Base-by-base conservation (phyloP, 768 basidiomycete genomes). In the button mushroom (Agaricus bisporus) region DNA sequence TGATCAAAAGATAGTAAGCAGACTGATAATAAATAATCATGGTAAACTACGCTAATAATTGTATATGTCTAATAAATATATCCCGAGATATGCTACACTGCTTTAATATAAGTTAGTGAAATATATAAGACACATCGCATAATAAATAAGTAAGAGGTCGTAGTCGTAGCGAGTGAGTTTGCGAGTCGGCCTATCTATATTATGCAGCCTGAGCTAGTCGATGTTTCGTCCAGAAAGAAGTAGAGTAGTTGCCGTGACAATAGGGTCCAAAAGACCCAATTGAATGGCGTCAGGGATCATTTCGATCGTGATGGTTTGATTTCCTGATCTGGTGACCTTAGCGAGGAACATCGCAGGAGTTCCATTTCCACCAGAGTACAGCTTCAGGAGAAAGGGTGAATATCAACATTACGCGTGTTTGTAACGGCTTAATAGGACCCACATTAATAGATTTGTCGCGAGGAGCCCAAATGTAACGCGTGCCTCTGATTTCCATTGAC, bases 201-300 rank as follows among this genome's bases (percentile, higher is more conserved):
- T 32, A 29, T 41, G n/a, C 22, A 32, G 17, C n/a, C n/a, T n/a
- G n/a, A n/a, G n/a, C 61, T 60, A 86, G 58, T 85, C 85, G 20
- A 87, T 79, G 65, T 71, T 79, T 51, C 75, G 77, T n/a, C 85
- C 85, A 47, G 73, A 82, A 54, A 79, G 80, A 41, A 86, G 68
- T 20, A 86, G 68, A 5, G 80, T 59, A 0, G 80, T 73, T 0
- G 80, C 82, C 9, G 80, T 70, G 25, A 85, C 61, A 53, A 71
- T 65, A 7, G 72, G 63, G 20, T 85, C 79, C 4, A 84, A 68
- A 15, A 87, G 72, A 14, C 75, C 76, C 7, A 75, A 68, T 52
- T 80, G 75, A 29, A 85, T 66, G 12, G 80, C 81, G 41, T 80
- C 74, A 1, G 76, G 65, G 2, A 80, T 79, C 53, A 87, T 63